Evolutionary conservation across 345 rosid species (phyloP).

Genomic region (Pistacia atlantica): DNA sequence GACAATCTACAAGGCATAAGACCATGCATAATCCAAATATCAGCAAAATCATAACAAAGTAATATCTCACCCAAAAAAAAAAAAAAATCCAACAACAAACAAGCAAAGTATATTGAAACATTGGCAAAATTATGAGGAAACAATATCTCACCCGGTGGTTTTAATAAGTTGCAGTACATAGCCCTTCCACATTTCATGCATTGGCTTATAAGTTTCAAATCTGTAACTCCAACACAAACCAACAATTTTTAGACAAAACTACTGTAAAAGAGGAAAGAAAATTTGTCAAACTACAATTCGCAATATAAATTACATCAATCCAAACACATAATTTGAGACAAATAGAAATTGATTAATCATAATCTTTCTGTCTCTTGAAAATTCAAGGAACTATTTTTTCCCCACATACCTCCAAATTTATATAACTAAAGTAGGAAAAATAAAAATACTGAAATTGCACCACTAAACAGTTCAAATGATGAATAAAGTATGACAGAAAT

Average conservation of each 20-base stretch:
- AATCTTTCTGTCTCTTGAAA: not conserved
- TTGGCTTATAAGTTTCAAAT: conserved; percentile 58
- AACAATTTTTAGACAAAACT: not conserved
- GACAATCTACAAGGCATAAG: not conserved
- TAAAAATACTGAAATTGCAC: not conserved
- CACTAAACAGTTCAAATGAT: not conserved
- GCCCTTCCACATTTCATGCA: conserved; percentile 80
- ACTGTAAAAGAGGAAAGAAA: not conserved
- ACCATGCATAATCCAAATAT: not conserved
- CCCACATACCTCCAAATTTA: not conserved
- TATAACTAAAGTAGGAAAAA: not conserved
- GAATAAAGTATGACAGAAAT: too few relatives aligned
- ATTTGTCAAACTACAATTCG: not conserved
- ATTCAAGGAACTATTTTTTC: not conserved
- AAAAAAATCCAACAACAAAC: not conserved
- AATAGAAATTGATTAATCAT: not conserved
- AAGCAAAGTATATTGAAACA: not conserved
- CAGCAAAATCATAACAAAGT: not conserved
- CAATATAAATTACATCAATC: not conserved
- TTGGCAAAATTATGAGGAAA: not conserved
- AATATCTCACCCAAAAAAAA: not conserved
- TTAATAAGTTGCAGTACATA: conserved; percentile 58
- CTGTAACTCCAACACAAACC: conserved; percentile 37
- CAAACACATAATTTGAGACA: not conserved
- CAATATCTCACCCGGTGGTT: conserved; percentile 47